Base-by-base conservation (phyloP, 139 green algal genomes). In the Volvox africanus region DNA sequence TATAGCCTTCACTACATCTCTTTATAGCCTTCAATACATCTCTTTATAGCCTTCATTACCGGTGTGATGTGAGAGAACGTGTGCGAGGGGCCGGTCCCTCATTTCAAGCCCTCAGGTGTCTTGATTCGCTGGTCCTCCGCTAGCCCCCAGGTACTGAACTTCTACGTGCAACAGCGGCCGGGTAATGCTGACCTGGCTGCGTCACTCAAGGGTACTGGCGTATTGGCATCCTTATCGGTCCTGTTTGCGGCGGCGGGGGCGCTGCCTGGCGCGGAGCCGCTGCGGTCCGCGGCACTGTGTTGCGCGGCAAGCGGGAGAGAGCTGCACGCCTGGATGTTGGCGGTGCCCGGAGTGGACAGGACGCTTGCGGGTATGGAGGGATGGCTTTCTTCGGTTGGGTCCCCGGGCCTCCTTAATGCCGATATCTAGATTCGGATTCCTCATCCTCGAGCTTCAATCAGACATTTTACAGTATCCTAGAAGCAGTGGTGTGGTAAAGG, bases 231-330 rank as follows among this genome's bases (percentile, higher is more conserved):
- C 78, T 61, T 95, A 32, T 44, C 75, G 62, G 75, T 82, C 62
- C 62, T 93, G 30, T 92, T 93, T 55, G 87, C 61, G 22, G 44
- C 80, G 33, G 81, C 88, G 55, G 71, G 24, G 0, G 22, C 3
- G 1, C 30, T 85, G 3, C 50, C 85, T 16, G 93, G 82, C 12
- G 93, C 88, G 22, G 88, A 92, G 36, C 90, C 88, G n/a, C 67
- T 95, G 32, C 90, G 93, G 36, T 71, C 77, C 14, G 93, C 93
- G 50, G 36, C 92, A 26, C 80, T 95, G 88, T 80, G 93, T 62
- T 88, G 69, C 26, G 90, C 87, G 18, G 90, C 88, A 32, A 82
- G 68, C 36, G 90, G 90, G 6, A 13, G 35, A 16, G 76, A 91
- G 61, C 87, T 92, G 61, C 37, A 62, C 18, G 22, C 21, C 0